Evolutionary conservation across 345 rosid species (phyloP), one percentile per base, ranked within the genome.

Genomic region (Eucalyptus pauciflora): DNA sequence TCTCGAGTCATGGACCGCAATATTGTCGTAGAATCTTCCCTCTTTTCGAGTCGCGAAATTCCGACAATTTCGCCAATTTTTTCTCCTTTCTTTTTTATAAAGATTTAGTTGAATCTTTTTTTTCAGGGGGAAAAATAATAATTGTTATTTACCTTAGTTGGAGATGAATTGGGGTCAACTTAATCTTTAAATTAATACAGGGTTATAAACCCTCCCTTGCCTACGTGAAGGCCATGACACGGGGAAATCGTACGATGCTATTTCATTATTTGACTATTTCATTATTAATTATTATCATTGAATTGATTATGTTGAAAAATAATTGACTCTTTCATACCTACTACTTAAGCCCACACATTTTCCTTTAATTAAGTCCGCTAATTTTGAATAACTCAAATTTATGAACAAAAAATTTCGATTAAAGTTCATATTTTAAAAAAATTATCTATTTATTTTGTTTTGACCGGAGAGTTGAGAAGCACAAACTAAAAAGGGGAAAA

Each of bases 11-110:
- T 76, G 83, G 83, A 76, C 83, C 13, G 83, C 46, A 37, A 37
- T 37, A 10, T 10, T 37, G 83, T 76, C 81, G 45, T 71, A 33
- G 81, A 71, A 71, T 71, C 81, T 71, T 31, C 46, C 81, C 81
- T 37, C 83, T 76, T 71, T 76, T 3, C 48, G 27, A 76, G 83
- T 18, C 2, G 46, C 46, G 48, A 37, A 76, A 76, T 37, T 20
- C 46, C 7, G 14, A 76, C 46, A 20, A 76, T 37, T 76, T 76
- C 27, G 45, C 46, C 83, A 3, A 33, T 33, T 33, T 37, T 37
- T 37, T 16, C 12, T 0, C 62, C 0, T 64, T n/a, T 15, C 33
- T n/a, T 64, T 13, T n/a, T n/a, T n/a, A n/a, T 7, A 10, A 37
- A 18, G 48, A 10, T 37, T 20, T 27, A 5, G 83, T 20, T 41